phyloP scores from a whole-genome alignment of 2,329 filamentous ascomycete genomes.

The Colletotrichum cordylinicola region DNA sequence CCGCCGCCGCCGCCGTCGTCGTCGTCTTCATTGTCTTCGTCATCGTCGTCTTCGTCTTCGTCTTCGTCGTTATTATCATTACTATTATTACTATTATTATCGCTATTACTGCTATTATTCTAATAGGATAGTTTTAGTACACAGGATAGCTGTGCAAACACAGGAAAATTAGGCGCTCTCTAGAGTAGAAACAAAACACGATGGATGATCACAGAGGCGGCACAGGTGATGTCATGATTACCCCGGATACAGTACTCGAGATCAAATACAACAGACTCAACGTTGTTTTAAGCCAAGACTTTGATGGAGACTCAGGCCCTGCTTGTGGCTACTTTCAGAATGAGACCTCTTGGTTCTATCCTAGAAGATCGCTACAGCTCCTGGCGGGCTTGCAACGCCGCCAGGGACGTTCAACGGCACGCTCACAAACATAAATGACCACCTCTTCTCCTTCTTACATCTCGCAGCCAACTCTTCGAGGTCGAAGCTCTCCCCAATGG shows the following conservation, averaged over 20 bases:
- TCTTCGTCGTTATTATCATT: too few species aligned
- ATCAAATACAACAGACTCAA: background rate
- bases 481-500: constrained; percentile 41
- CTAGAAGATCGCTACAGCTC: constrained; percentile 48
- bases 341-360: background rate
- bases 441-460: constrained; percentile 57
- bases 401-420: constrained; percentile 53
- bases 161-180: too few species aligned
- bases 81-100: too few species aligned
- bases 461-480: constrained; percentile 42
- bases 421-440: constrained; percentile 55
- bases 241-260: too few species aligned
- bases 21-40: too few species aligned
- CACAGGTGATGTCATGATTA: too few species aligned
- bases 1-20: too few species aligned
- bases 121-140: too few species aligned
- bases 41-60: too few species aligned
- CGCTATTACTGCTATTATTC: too few species aligned
- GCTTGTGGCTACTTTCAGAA: background rate
- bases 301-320: background rate
- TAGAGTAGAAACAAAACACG: background rate
- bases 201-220: background rate
- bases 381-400: constrained; percentile 49
- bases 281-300: background rate
- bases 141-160: too few species aligned